Evolutionary conservation across 805 yeast species (phyloP).

Genomic region (Brettanomyces custersianus): DNA sequence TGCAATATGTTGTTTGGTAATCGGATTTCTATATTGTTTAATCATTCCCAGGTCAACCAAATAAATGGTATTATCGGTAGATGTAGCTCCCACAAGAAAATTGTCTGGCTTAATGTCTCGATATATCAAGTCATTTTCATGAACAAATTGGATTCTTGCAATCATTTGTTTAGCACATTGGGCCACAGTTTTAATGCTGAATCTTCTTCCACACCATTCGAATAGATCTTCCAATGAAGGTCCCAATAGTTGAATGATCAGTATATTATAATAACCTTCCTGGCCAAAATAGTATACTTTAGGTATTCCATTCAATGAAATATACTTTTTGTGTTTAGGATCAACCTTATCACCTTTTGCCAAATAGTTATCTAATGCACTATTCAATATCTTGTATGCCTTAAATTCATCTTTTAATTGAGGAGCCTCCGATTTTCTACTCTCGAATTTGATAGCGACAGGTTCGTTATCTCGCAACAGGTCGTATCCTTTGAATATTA

Average conservation of each 20-base stretch:
- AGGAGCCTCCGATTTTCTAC: conserved; percentile 75
- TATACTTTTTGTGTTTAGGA: conserved; percentile 11
- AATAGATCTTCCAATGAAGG: conserved; percentile 78
- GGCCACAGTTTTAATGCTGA: conserved; percentile 63
- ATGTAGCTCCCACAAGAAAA: conserved; percentile 62
- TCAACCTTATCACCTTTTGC: conserved; percentile 19
- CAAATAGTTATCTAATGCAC: conserved; percentile 30
- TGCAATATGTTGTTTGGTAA: conserved; percentile 73
- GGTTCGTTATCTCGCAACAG: conserved; percentile 47
- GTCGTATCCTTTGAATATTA: conserved; percentile 74
- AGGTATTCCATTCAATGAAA: conserved; percentile 55
- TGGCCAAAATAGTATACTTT: conserved; percentile 79
- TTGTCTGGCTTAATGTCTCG: conserved; percentile 82
- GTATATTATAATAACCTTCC: conserved; percentile 72
- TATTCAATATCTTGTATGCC: conserved; percentile 64
- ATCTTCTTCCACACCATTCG: conserved; percentile 81
- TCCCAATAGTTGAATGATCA: conserved; percentile 72
- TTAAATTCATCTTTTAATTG: conserved; percentile 75
- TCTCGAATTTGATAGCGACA: conserved; percentile 74
- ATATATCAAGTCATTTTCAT: conserved; percentile 67
- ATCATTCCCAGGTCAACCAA: conserved; percentile 85
- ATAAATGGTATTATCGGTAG: conserved; percentile 47
- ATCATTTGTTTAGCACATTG: conserved; percentile 76
- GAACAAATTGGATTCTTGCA: conserved; percentile 60
- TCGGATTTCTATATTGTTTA: conserved; percentile 73